Base-by-base conservation (phyloP, 352 stramenopile species). In the Pythium volutum region DNA sequence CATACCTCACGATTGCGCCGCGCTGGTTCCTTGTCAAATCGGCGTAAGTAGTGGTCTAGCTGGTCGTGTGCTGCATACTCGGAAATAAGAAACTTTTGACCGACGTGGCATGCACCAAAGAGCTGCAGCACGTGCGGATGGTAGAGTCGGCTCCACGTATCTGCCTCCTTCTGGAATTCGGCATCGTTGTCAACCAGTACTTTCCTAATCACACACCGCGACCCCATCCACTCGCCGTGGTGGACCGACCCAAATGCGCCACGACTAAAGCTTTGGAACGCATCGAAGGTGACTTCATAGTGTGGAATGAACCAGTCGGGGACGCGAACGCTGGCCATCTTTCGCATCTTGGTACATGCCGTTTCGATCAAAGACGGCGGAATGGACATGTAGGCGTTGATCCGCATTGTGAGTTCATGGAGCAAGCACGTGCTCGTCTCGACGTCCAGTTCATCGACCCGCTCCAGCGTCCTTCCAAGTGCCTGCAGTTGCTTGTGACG, bases 41-140 rank as follows among this genome's bases (percentile, higher is more conserved):
- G 12, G 4, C 47, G n/a, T 22, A 87, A 74, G 47, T 70, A 84
- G 20, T 62, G 39, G 33, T 70, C 71, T 6, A 85, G 67, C 59
- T 83, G 77, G 0, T 74, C 74, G 25, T 73, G 57, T 27, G 57
- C 67, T 2, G 71, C 75, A 12, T 74, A 70, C 23, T 85, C 76
- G 27, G 67, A 77, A 2, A 83, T 73, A 23, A 79, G 70, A 26
- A 76, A 72, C 1, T 63, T 55, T 0, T 70, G 56, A 12, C 71
- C 70, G 4, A 47, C 8, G 41, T 47, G 8, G 5, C 41, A 79
- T 0, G 67, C 70, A 3, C 72, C 72, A 31, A 70, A 78, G 0
- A 84, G 41, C 12, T 61, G 62, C 10, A 84, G 47, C 20, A 81
- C 57, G 43, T 84, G 55, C 23, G 66, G 63, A 31, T 81, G 69